These are phyloP conservation scores for Austroboletus festivus DNA, from an alignment of 768 basidiomycete species.

Conservation along the genomic window DNA sequence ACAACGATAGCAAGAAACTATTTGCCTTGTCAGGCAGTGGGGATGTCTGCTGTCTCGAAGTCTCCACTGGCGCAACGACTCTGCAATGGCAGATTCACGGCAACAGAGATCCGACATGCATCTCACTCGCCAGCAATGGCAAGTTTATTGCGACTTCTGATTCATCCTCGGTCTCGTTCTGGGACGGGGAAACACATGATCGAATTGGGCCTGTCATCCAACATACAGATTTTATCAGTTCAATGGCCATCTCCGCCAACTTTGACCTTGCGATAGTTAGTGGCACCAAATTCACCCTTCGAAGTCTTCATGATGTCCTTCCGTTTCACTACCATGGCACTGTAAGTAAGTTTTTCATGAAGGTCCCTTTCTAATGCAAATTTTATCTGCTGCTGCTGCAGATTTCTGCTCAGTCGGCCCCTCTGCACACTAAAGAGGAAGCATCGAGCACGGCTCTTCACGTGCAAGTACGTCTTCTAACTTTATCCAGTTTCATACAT, in stretches of 20 bases:
- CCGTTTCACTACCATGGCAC: not conserved
- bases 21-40: not conserved
- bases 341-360: not conserved
- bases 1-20: not conserved
- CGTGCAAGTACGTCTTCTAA: no score
- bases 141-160: not conserved
- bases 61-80: not conserved
- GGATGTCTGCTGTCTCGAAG: not conserved
- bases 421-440: no score
- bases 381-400: no score
- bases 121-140: not conserved
- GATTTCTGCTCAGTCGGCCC: no score
- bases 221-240: not conserved
- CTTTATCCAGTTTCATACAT: no score
- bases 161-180: not conserved
- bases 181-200: not conserved
- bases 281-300: not conserved
- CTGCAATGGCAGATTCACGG: not conserved
- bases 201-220: not conserved
- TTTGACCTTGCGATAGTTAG: not conserved
- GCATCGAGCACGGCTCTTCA: no score
- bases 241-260: not conserved
- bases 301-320: not conserved
- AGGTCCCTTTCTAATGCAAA: no score
- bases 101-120: not conserved